phyloP scores from a whole-genome alignment of 495 filamentous ascomycete genomes.

The Pyronema domesticum region DNA sequence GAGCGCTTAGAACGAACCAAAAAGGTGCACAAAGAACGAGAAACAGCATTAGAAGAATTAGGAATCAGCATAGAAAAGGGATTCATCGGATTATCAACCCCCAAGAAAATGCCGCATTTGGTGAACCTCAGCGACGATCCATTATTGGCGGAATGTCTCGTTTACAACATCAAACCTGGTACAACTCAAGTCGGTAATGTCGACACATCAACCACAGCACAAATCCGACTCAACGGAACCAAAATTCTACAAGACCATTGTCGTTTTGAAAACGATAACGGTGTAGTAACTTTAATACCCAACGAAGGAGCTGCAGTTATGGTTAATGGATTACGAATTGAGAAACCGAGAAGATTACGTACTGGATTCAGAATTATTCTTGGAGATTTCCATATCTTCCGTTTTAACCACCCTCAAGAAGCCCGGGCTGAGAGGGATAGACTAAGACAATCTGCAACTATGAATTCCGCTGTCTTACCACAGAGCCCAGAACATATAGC shows the following conservation, averaged over 20 bases:
- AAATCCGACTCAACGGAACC: slow-evolving; percentile 86
- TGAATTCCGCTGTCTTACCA: slow-evolving; percentile 44
- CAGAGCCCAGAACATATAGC: slow-evolving; percentile 35
- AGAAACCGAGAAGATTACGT: slow-evolving; percentile 63
- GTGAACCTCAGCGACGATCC: slow-evolving; percentile 90
- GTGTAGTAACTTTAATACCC: slow-evolving; percentile 74
- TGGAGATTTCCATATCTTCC: slow-evolving; percentile 96
- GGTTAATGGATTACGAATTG: slow-evolving; percentile 84
- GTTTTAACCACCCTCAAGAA: slow-evolving; percentile 96
- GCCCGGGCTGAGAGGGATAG: slow-evolving; percentile 83
- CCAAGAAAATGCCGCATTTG: slow-evolving; percentile 97
- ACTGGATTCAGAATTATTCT: slow-evolving; percentile 91
- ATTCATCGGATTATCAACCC: slow-evolving; percentile 84
- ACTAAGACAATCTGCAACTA: slow-evolving; percentile 73
- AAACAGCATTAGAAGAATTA: slow-evolving; percentile 85
- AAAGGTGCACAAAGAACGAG: slow-evolving; percentile 90
- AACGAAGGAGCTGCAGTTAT: slow-evolving; percentile 84
- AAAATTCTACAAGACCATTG: slow-evolving; percentile 87
- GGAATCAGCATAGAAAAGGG: slow-evolving; percentile 98
- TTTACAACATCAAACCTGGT: slow-evolving; percentile 96
- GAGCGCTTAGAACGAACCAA: slow-evolving; percentile 90
- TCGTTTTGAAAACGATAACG: slow-evolving; percentile 79
- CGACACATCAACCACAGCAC: slow-evolving; percentile 52
- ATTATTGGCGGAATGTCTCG: slow-evolving; percentile 82
- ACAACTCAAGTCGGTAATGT: slow-evolving; percentile 86